phyloP scores from a whole-genome alignment of 179 eudicot genomes.

The Pouteria campechiana region DNA sequence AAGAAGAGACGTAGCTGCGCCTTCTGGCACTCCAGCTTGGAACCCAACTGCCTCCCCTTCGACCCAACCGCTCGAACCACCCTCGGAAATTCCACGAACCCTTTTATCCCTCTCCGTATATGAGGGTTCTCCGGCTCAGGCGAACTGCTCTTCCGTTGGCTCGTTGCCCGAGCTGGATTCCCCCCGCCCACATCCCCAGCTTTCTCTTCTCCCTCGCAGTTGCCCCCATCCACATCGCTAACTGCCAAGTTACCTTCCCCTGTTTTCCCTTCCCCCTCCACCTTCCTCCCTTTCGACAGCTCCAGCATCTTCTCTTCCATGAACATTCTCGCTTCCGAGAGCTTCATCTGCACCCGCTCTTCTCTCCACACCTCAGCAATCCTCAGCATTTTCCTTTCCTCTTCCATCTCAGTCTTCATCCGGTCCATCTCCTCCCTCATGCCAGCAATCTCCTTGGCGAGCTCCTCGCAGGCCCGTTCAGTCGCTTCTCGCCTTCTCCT shows the following conservation, averaged over 20 bases:
- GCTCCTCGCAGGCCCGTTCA: slow-evolving; percentile 30
- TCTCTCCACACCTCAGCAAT: slow-evolving; percentile 63
- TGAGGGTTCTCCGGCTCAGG: slow-evolving; percentile 59
- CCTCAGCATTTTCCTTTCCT: slow-evolving; percentile 57
- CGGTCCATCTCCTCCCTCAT: slow-evolving; percentile 22
- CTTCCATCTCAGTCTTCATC: slow-evolving; percentile 46
- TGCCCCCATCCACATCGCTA: too few species aligned
- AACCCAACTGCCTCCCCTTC: slow-evolving; percentile 33
- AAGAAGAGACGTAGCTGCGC: slow-evolving; percentile 52
- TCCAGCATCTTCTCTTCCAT: slow-evolving; percentile 32
- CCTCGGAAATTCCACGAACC: slow-evolving; percentile 68
- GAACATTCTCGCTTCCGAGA: slow-evolving; percentile 42
- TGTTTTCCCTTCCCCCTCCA: too few species aligned
- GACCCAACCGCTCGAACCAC: slow-evolving; percentile 57
- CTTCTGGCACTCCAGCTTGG: slow-evolving; percentile 68
- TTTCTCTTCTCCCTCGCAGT: too few species aligned
- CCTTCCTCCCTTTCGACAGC: too few species aligned
- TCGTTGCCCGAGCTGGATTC: too few species aligned
- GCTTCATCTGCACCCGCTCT: slow-evolving; percentile 73
- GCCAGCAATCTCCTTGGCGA: slow-evolving; percentile 23
- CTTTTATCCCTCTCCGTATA: slow-evolving; percentile 68
- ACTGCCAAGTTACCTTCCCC: too few species aligned
- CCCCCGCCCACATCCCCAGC: too few species aligned
- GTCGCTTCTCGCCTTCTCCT: slow-evolving; percentile 27
- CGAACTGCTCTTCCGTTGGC: slow-evolving; percentile 19